Evolutionary conservation across 768 basidiomycete species (phyloP).

Genomic region (Artomyces pyxidatus): DNA sequence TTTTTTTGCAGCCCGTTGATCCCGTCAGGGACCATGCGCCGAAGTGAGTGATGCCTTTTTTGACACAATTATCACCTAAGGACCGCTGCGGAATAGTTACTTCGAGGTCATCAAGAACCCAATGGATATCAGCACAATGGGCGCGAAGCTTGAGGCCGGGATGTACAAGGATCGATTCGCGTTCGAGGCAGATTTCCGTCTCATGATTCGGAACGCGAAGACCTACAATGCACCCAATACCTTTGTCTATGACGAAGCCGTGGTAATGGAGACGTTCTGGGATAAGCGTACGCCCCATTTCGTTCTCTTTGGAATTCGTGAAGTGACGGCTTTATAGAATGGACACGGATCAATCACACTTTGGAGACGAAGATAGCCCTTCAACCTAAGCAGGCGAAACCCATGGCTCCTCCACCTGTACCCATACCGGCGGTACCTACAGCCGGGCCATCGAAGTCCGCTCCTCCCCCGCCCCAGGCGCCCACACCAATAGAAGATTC

Average conservation of each 20-base stretch:
- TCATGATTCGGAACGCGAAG: slow-evolving; percentile 85
- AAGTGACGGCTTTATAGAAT: slow-evolving; percentile 42
- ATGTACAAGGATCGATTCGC: slow-evolving; percentile 78
- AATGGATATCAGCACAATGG: slow-evolving; percentile 91
- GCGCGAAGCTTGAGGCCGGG: slow-evolving; percentile 78
- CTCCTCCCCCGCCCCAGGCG: not conserved
- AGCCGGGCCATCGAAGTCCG: not conserved
- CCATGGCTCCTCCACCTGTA: slow-evolving; percentile 12
- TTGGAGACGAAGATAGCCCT: slow-evolving; percentile 49
- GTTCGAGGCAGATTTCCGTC: slow-evolving; percentile 79
- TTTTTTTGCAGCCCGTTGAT: slow-evolving; percentile 90
- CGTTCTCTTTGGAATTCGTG: slow-evolving; percentile 2
- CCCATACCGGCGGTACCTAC: slow-evolving; percentile 6
- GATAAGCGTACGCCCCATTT: slow-evolving; percentile 61
- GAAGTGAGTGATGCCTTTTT: slow-evolving; percentile 43
- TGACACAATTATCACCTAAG: slow-evolving; percentile 3
- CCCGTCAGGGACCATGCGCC: slow-evolving; percentile 89
- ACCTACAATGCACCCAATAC: slow-evolving; percentile 71
- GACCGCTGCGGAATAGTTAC: slow-evolving; percentile 47
- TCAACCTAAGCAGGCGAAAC: slow-evolving; percentile 17
- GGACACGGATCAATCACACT: slow-evolving; percentile 82
- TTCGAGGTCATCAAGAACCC: slow-evolving; percentile 86
- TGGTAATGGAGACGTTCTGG: slow-evolving; percentile 71
- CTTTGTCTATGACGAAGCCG: slow-evolving; percentile 68
- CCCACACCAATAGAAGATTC: slow-evolving; percentile 15